These are phyloP conservation scores for Glycyrrhiza uralensis DNA, from an alignment of 306 rosid species.

Conservation along the genomic window DNA sequence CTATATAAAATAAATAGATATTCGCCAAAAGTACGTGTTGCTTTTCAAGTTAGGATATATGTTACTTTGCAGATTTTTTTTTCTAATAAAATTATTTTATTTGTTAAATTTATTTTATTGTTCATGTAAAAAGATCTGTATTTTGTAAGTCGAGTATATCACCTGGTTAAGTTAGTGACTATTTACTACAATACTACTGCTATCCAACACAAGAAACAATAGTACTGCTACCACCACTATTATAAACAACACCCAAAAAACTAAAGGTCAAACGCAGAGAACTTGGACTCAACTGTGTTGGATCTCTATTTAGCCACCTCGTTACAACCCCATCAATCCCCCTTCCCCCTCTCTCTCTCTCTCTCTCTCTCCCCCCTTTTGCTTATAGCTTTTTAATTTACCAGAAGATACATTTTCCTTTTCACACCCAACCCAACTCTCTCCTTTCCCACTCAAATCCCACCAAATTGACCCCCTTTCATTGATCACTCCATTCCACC, in stretches of 20 bases:
- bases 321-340: conserved; percentile 16
- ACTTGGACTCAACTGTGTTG: conserved; percentile 16
- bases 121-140: too few species aligned
- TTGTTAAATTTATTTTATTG: too few species aligned
- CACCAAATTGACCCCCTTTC: conserved; percentile 14
- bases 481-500: conserved; percentile 18
- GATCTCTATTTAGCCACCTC: conserved; percentile 56
- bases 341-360: conserved; percentile 12
- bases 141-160: too few species aligned
- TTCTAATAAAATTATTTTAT: too few species aligned
- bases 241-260: conserved; percentile 18
- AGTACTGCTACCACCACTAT: not conserved
- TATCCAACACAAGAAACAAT: not conserved
- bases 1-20: too few species aligned
- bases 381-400: conserved; percentile 28
- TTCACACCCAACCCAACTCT: conserved; percentile 19
- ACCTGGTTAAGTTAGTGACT: too few species aligned
- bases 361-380: conserved; percentile 8
- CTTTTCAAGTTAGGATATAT: too few species aligned
- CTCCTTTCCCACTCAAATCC: conserved; percentile 22
- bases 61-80: too few species aligned
- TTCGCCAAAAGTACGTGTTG: too few species aligned
- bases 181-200: not conserved
- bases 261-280: conserved; percentile 46
- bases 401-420: conserved; percentile 21